A percentile compares a stretch with the other conserved stretches of the same genome.
These are phyloP conservation scores for Panellus pusillus DNA, from an alignment of 768 basidiomycete genomes.

Conservation along the genomic window DNA sequence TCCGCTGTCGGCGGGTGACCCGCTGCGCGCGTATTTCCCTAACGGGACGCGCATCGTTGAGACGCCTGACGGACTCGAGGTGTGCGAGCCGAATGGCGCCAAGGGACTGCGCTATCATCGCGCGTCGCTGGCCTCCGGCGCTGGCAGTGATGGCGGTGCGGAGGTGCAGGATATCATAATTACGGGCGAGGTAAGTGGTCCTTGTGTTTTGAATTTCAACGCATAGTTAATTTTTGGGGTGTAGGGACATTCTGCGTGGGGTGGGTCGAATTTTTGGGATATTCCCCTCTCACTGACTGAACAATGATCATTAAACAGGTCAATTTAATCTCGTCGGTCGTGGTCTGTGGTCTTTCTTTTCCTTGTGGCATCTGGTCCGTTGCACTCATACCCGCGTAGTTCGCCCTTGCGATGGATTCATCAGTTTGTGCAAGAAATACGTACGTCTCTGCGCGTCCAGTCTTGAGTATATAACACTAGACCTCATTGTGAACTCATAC, in stretches of 20 bases:
- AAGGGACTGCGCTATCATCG: slow-evolving; percentile 34
- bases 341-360: slow-evolving; percentile 1
- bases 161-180: slow-evolving; percentile 62
- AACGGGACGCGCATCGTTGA: slow-evolving; percentile 51
- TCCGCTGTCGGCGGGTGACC: slow-evolving; percentile 57
- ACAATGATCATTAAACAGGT: background rate
- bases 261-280: slow-evolving; percentile 26
- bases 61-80: slow-evolving; percentile 43
- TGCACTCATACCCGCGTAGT: slow-evolving; percentile 34
- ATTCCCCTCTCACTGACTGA: too few species aligned
- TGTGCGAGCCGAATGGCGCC: slow-evolving; percentile 43
- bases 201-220: background rate
- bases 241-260: slow-evolving; percentile 91
- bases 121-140: slow-evolving; percentile 15
- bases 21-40: slow-evolving; percentile 64
- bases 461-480: background rate
- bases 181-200: slow-evolving; percentile 62
- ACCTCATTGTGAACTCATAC: slow-evolving; percentile 8
- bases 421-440: slow-evolving; percentile 84
- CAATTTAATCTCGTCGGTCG: slow-evolving; percentile 80
- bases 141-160: slow-evolving; percentile 6
- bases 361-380: background rate
- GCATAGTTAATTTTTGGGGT: too few species aligned
- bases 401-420: slow-evolving; percentile 77
- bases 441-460: slow-evolving; percentile 39